These are phyloP conservation scores for Ogataea wickerhamii DNA, from an alignment of 805 yeast species.

Conservation along the genomic window DNA sequence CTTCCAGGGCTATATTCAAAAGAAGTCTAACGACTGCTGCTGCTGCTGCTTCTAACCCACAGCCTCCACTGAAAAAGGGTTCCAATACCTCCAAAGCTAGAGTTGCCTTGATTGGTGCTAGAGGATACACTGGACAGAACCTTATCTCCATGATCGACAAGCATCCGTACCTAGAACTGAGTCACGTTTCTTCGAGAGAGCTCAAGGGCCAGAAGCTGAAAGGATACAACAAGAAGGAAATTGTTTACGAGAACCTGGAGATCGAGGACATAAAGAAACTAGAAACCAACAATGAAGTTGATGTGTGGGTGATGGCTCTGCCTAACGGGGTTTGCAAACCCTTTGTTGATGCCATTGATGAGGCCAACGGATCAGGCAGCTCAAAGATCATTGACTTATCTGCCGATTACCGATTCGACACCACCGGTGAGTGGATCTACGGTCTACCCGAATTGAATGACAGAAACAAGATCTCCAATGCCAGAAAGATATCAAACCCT, in stretches of 20 bases:
- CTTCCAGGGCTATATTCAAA: conserved; percentile 17
- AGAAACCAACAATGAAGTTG: conserved; percentile 76
- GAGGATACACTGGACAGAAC: conserved; percentile 97
- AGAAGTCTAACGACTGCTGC: conserved; percentile 32
- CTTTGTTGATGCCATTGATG: conserved; percentile 75
- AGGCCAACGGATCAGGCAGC: conserved; percentile 50
- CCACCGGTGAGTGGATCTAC: conserved; percentile 82
- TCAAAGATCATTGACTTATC: conserved; percentile 88
- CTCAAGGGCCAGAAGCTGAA: conserved; percentile 79
- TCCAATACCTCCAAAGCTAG: conserved; percentile 58
- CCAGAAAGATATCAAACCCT: conserved; percentile 88
- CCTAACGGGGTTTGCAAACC: conserved; percentile 97
- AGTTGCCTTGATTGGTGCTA: conserved; percentile 95
- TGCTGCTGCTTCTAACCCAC: conserved; percentile 44
- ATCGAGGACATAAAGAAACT: conserved; percentile 78
- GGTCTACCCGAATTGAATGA: conserved; percentile 91
- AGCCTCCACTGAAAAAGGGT: conserved; percentile 69
- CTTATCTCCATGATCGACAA: conserved; percentile 79
- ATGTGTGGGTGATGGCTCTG: conserved; percentile 98
- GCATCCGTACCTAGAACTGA: conserved; percentile 83
- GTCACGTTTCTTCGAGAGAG: conserved; percentile 96
- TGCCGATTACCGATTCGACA: conserved; percentile 95
- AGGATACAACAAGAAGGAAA: conserved; percentile 80
- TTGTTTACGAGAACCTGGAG: conserved; percentile 80
- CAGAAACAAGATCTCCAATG: conserved; percentile 61